Percentiles rank a stretch among this genome's conserved stretches.
These are phyloP conservation scores for Lachnellula hyalina DNA, from an alignment of 2,329 filamentous ascomycete genomes.

Conservation along the genomic window DNA sequence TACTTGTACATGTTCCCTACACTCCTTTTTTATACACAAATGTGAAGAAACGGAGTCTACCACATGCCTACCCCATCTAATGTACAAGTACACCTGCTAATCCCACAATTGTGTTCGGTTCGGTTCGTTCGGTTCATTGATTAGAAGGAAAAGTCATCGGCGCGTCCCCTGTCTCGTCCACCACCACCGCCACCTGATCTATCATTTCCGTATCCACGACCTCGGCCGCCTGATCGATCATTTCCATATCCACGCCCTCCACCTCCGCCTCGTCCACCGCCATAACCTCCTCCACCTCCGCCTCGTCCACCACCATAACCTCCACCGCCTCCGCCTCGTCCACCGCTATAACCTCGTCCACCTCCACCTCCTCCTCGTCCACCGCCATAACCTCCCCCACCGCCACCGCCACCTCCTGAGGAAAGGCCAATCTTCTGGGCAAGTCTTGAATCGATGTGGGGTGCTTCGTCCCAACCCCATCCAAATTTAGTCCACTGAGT, in stretches of 20 bases:
- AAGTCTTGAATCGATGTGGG: constrained; percentile 14
- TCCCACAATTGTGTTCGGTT: background rate
- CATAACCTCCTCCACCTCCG: constrained; percentile 1
- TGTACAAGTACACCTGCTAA: background rate
- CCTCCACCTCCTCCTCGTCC: background rate
- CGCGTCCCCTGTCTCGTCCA: constrained; percentile 7
- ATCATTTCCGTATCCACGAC: background rate
- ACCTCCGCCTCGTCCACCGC: constrained; percentile 11
- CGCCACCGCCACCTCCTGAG: background rate
- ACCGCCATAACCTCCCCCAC: constrained; percentile 5
- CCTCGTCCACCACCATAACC: background rate
- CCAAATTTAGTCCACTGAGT: constrained; percentile 30
- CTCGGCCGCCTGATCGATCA: background rate
- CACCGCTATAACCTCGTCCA: background rate
- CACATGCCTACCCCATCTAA: background rate
- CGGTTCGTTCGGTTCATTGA: background rate
- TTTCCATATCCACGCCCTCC: background rate
- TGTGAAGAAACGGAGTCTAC: background rate
- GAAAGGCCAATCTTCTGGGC: constrained; percentile 23
- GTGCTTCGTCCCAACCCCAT: constrained; percentile 31
- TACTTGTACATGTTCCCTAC: constrained; percentile 13
- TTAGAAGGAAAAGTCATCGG: background rate
- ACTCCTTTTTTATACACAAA: constrained; percentile 9
- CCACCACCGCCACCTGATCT: constrained; percentile 9
- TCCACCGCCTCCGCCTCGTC: background rate